These are phyloP conservation scores for Monilinia laxa DNA, from an alignment of 2,329 filamentous ascomycete species.

Conservation along the genomic window DNA sequence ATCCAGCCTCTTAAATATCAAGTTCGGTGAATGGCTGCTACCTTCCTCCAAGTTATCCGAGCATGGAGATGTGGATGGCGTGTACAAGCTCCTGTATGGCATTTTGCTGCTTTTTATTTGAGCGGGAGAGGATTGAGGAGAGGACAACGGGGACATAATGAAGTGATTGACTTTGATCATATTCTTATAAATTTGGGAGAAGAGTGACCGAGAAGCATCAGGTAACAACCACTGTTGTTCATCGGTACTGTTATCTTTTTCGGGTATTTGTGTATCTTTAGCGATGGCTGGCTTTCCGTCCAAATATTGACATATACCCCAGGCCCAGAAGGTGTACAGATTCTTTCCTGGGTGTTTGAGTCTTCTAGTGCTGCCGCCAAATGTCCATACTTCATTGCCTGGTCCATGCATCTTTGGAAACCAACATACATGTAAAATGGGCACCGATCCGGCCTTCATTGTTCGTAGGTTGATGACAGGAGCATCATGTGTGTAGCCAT, in stretches of 20 bases:
- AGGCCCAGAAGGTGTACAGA: constrained; percentile 27
- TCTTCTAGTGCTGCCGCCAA: constrained; percentile 27
- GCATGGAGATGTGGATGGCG: neutral
- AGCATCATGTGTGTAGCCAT: constrained; percentile 18
- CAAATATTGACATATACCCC: constrained; percentile 30
- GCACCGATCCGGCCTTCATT: constrained; percentile 26
- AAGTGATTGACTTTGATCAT: neutral
- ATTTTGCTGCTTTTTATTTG: neutral
- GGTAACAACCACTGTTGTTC: constrained; percentile 5
- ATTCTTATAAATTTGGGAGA: constrained; percentile 6
- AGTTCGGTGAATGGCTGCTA: neutral
- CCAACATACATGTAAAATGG: constrained; percentile 33
- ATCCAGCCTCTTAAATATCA: neutral
- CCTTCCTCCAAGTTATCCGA: neutral
- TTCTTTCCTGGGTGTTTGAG: constrained; percentile 27
- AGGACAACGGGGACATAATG: neutral
- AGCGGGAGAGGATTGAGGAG: neutral
- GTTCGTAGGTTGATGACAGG: constrained; percentile 36
- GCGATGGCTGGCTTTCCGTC: constrained; percentile 26
- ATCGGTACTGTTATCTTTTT: constrained; percentile 13
- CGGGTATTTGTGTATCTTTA: constrained; percentile 26
- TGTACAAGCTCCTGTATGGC: neutral
- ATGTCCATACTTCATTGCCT: constrained; percentile 31
- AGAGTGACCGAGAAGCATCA: neutral
- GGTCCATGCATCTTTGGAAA: constrained; percentile 28